Percentiles rank a stretch among this genome's conserved stretches.
phyloP scores from a whole-genome alignment of 371 early-diverging fungal species.

The Smittium culicis region DNA sequence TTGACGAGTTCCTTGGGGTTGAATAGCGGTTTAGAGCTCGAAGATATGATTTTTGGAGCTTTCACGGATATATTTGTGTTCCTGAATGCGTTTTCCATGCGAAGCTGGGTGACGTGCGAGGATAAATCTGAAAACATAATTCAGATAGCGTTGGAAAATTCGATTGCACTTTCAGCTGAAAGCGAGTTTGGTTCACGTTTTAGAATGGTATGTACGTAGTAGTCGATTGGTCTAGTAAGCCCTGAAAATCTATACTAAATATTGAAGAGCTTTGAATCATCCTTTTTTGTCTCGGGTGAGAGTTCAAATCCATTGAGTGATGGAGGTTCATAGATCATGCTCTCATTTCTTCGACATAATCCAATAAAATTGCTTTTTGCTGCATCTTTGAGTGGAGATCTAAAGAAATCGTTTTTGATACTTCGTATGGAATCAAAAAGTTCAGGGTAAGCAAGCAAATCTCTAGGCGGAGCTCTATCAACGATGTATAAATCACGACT shows the following conservation, averaged over 20 bases:
- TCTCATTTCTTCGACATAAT: not conserved
- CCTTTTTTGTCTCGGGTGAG: not conserved
- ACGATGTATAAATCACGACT: not conserved
- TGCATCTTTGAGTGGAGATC: not conserved
- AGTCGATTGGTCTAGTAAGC: slow-evolving; percentile 1
- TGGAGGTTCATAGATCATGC: slow-evolving; percentile 4
- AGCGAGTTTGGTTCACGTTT: not conserved
- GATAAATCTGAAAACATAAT: not conserved
- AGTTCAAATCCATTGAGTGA: not conserved
- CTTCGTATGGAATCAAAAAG: not conserved
- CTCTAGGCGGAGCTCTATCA: not conserved
- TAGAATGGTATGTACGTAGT: not conserved
- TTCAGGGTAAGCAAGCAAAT: slow-evolving; percentile 5
- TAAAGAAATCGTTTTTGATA: not conserved
- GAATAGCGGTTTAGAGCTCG: not conserved
- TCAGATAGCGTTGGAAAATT: not conserved
- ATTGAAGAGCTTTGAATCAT: not conserved
- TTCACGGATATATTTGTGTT: not conserved
- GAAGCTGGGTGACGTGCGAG: slow-evolving; percentile 2
- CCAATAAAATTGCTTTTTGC: not conserved
- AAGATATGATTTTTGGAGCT: not conserved
- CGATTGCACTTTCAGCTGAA: not conserved
- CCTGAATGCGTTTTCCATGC: not conserved
- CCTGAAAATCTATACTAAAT: not conserved
- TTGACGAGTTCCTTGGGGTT: not conserved